Evolutionary conservation across 495 filamentous ascomycete species (phyloP).

Genomic region (Pyronema domesticum): DNA sequence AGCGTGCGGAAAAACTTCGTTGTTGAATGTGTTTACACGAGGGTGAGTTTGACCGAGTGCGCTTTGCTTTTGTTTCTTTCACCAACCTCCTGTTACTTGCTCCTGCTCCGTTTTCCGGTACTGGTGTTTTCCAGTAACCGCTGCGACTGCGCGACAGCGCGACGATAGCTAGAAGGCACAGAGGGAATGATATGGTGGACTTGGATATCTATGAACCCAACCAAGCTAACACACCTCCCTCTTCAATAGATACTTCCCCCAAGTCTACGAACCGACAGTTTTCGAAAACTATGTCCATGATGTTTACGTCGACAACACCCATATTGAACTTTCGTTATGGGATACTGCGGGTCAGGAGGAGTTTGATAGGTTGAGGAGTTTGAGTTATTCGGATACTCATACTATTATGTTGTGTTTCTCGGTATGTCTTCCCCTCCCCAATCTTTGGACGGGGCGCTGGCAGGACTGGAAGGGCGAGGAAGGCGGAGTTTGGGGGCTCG

Average conservation of each 20-base stretch:
- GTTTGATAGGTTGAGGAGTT: slow-evolving; percentile 86
- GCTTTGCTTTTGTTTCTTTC: background rate
- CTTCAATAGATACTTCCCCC: slow-evolving; percentile 75
- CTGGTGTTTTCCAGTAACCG: too few relatives aligned
- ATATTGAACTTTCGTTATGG: slow-evolving; percentile 95
- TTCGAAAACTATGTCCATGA: slow-evolving; percentile 99
- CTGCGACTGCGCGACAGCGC: too few relatives aligned
- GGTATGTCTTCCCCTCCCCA: slow-evolving; percentile 31
- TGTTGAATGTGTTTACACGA: slow-evolving; percentile 96
- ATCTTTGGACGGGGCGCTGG: too few relatives aligned
- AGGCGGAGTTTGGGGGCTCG: too few relatives aligned
- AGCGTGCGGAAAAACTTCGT: slow-evolving; percentile 92
- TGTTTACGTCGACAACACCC: slow-evolving; percentile 90
- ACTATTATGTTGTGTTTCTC: slow-evolving; percentile 97
- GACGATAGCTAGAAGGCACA: too few relatives aligned
- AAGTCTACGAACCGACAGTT: slow-evolving; percentile 95
- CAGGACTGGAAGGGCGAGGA: background rate
- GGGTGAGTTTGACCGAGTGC: slow-evolving; percentile 48
- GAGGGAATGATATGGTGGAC: too few relatives aligned
- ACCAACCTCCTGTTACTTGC: background rate
- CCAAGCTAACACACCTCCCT: too few relatives aligned
- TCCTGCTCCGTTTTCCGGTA: background rate
- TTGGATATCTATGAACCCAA: too few relatives aligned
- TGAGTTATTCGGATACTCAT: slow-evolving; percentile 96
- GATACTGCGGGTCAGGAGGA: slow-evolving; percentile 98